These are phyloP conservation scores for Melanomma pulvis-pyrius DNA, from an alignment of 495 filamentous ascomycete species.

Conservation along the genomic window DNA sequence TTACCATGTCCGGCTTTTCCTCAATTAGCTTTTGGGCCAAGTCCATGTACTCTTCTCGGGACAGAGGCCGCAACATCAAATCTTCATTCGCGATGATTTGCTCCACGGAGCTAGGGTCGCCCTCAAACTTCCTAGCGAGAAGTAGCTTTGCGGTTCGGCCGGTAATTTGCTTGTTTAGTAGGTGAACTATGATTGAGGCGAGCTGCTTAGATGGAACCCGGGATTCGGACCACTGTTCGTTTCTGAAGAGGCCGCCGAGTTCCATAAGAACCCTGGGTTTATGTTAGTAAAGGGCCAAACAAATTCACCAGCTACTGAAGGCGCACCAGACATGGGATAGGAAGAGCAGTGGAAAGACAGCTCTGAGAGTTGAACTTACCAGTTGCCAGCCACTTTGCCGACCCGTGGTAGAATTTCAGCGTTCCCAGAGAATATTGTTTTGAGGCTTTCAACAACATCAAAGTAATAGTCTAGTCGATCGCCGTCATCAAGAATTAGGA, in stretches of 20 bases:
- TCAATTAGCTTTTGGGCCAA: conserved; percentile 57
- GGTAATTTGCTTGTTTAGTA: conserved; percentile 70
- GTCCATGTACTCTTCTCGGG: conserved; percentile 59
- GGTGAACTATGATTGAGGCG: conserved; percentile 65
- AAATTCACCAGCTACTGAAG: conserved; percentile 11
- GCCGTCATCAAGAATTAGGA: conserved; percentile 77
- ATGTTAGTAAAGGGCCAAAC: conserved; percentile 30
- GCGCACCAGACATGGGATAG: too few species aligned
- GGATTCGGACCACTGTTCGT: conserved; percentile 56
- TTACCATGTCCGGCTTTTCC: conserved; percentile 63
- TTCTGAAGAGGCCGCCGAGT: conserved; percentile 73
- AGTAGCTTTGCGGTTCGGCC: conserved; percentile 68
- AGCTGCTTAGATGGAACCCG: conserved; percentile 64
- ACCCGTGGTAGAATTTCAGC: not conserved
- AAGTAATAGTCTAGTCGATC: conserved; percentile 81
- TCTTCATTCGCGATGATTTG: conserved; percentile 67
- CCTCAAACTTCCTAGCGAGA: conserved; percentile 61
- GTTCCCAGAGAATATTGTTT: conserved; percentile 37
- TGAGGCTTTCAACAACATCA: conserved; percentile 58
- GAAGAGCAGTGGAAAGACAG: too few species aligned
- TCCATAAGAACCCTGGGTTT: conserved; percentile 82
- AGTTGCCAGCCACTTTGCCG: conserved; percentile 36
- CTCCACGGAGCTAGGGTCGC: conserved; percentile 52
- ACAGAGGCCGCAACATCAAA: conserved; percentile 66
- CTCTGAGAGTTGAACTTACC: conserved; percentile 43